phyloP scores from a whole-genome alignment of 2,329 filamentous ascomycete genomes.

The Microcera coccophila region DNA sequence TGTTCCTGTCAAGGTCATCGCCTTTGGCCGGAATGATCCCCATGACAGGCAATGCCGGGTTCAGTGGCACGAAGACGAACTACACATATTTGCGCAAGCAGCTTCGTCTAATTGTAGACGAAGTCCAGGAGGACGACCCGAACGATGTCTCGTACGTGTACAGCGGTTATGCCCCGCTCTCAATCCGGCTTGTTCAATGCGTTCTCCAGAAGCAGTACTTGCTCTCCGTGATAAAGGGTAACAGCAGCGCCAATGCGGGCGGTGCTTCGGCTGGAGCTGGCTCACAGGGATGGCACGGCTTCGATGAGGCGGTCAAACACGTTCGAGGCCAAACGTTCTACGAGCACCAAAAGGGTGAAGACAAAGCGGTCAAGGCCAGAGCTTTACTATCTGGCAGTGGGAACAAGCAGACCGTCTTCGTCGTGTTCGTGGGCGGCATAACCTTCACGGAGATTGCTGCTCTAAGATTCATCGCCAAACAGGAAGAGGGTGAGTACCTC shows the following conservation, averaged over 20 bases:
- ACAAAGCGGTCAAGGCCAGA: slow-evolving; percentile 84
- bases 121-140: slow-evolving; percentile 91
- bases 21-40: slow-evolving; percentile 79
- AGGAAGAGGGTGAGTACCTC: slow-evolving; percentile 62
- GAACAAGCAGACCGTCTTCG: slow-evolving; percentile 79
- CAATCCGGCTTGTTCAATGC: slow-evolving; percentile 85
- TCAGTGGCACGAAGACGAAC: slow-evolving; percentile 72
- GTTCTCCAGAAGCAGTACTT: slow-evolving; percentile 88
- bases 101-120: slow-evolving; percentile 86
- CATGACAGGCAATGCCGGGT: slow-evolving; percentile 55
- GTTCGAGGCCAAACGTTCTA: slow-evolving; percentile 87
- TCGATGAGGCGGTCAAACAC: slow-evolving; percentile 87
- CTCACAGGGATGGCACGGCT: slow-evolving; percentile 83
- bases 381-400: slow-evolving; percentile 76
- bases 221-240: slow-evolving; percentile 64
- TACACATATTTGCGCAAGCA: slow-evolving; percentile 84
- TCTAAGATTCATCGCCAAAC: slow-evolving; percentile 79
- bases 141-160: slow-evolving; percentile 98
- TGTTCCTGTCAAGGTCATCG: slow-evolving; percentile 74
- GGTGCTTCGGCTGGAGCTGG: slow-evolving; percentile 46
- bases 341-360: slow-evolving; percentile 84
- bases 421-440: slow-evolving; percentile 97
- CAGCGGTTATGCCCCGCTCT: slow-evolving; percentile 91
- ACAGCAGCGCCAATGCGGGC: slow-evolving; percentile 34
- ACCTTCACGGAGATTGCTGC: slow-evolving; percentile 96